Evolutionary conservation across 1,139 yeast genomes (phyloP), one percentile per base, ranked within the genome.

Genomic region (Suhomyces yuchorum): DNA sequence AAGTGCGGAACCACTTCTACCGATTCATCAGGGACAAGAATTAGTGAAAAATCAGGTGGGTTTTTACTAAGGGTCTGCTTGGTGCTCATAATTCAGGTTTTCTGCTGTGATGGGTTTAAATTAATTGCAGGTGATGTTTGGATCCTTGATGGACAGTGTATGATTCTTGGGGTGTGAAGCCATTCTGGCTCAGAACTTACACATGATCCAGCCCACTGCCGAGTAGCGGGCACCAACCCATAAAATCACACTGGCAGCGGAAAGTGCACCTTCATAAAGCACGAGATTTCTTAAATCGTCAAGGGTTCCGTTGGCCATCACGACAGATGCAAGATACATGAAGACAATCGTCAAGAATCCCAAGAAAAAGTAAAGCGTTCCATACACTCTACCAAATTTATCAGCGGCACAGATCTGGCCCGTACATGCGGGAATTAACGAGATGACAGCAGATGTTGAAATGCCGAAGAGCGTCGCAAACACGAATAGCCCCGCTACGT

Each of bases 291-390:
- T 46, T 15, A 48, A 46, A 14, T 46, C 37, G 12, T 12, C 26
- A 2, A 30, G 22, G 5, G 46, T 24, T 15, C 53, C 53, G n/a
- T 40, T 37, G 32, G 43, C 39, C 20, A 50, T 63, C 22, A 70
- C 67, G 14, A 71, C 71, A 3, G 75, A 72, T 2, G 71, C 73
- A 48, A 70, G 60, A 1, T 73, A 73, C 23, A 70, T 62, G 1
- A 73, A 73, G 28, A 67, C 52, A 35, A 70, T 60, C 47, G 69
- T 43, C 63, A 38, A 70, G 66, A 53, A 63, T 54, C 54, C 50
- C 32, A 48, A 68, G 60, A 50, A 67, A 20, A 63, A 40, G 61
- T 64, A 52, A 57, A 67, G 51, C 57, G 70, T 18, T 62, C 73
- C 26, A 67, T 70, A 40, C 6, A 61, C 59, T 44, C 62, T 63